phyloP scores from a whole-genome alignment of 352 stramenopile species.

The Phytophthora megakarya region DNA sequence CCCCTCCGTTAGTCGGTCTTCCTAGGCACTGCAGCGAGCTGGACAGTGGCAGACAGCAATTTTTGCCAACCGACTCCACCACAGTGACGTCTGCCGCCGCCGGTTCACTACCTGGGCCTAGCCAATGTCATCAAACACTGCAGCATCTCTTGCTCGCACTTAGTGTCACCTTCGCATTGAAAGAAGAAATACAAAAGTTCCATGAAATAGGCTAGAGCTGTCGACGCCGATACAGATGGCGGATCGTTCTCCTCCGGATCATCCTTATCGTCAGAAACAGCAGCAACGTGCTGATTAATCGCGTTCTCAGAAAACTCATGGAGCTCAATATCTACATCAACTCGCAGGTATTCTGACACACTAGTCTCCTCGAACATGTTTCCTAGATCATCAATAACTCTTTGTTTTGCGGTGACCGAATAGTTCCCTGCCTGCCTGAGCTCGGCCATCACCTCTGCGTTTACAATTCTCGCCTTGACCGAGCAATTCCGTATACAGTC shows the following conservation, averaged over 20 bases:
- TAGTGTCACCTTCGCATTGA: constrained; percentile 10
- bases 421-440: neutral
- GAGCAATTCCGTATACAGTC: constrained; percentile 8
- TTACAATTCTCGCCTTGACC: constrained; percentile 6
- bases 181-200: constrained; percentile 11
- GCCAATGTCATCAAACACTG: neutral
- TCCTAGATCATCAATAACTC: neutral
- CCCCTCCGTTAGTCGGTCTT: too few species aligned
- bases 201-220: constrained; percentile 8
- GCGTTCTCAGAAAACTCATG: constrained; percentile 4
- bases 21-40: too few species aligned
- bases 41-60: too few species aligned
- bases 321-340: constrained; percentile 5
- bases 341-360: constrained; percentile 5
- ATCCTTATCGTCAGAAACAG: neutral
- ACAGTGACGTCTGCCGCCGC: constrained; percentile 3
- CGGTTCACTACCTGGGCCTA: constrained; percentile 5
- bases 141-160: constrained; percentile 13
- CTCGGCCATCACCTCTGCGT: neutral
- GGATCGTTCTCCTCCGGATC: constrained; percentile 1
- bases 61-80: too few species aligned
- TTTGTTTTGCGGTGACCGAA: neutral
- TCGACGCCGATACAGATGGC: constrained; percentile 8
- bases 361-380: neutral
- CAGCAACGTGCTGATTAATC: too few species aligned